Evolutionary conservation across 306 rosid genomes (phyloP).

Genomic region (Corylus avellana): DNA sequence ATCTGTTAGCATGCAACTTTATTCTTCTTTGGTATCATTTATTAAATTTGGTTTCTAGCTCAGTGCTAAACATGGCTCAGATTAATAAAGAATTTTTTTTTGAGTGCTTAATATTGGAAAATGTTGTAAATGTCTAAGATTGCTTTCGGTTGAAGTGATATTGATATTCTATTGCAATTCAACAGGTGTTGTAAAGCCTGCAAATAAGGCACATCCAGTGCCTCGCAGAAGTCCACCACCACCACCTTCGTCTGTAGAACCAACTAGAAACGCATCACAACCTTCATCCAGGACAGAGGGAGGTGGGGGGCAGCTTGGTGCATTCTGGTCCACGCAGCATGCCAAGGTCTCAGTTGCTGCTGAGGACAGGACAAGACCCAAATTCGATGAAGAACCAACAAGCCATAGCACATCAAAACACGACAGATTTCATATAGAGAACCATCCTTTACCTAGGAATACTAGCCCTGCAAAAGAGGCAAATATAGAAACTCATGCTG

Average conservation of each 20-base stretch:
- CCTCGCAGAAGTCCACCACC: slow-evolving; percentile 84
- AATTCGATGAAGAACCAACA: slow-evolving; percentile 72
- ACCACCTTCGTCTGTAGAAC: slow-evolving; percentile 64
- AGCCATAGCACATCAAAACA: slow-evolving; percentile 44
- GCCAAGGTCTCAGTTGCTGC: slow-evolving; percentile 49
- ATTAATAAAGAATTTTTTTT: not conserved
- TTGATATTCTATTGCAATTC: slow-evolving; percentile 24
- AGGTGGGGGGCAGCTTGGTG: slow-evolving; percentile 73
- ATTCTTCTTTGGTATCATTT: not conserved
- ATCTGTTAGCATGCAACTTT: not conserved
- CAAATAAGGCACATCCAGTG: slow-evolving; percentile 54
- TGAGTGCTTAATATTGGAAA: not conserved
- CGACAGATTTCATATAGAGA: slow-evolving; percentile 44
- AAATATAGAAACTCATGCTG: slow-evolving; percentile 37
- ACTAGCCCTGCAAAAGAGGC: slow-evolving; percentile 48
- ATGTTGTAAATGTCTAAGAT: slow-evolving; percentile 6
- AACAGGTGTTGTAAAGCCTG: slow-evolving; percentile 56
- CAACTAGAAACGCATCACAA: slow-evolving; percentile 57
- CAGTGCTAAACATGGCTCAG: not conserved
- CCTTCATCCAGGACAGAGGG: slow-evolving; percentile 57
- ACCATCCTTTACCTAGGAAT: slow-evolving; percentile 51
- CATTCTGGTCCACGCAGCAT: slow-evolving; percentile 90
- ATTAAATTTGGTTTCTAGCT: not conserved
- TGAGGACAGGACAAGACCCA: slow-evolving; percentile 50
- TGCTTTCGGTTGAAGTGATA: slow-evolving; percentile 16